Evolutionary conservation across 768 basidiomycete genomes (phyloP), one percentile per base, ranked within the genome.

Genomic region (Calocera viscosa): DNA sequence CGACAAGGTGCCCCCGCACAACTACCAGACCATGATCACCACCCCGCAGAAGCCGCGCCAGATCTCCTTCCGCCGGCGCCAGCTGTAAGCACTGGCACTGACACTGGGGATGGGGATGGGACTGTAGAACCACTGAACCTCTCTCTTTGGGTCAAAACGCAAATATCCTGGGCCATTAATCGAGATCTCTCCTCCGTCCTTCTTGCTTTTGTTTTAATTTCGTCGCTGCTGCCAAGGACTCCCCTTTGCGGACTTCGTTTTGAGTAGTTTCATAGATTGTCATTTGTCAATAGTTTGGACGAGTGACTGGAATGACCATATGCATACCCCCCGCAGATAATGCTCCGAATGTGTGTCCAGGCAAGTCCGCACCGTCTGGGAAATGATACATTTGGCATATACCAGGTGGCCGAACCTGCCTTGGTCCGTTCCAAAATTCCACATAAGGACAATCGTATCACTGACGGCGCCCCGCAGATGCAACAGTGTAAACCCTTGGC

Each of bases 1-100:
- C 53, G 86, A 86, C 64, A 75, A 77, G 1, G 81, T 99, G 66
- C 94, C 95, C 2, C 81, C 81, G 43, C 84, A 93, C 69, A 93
- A 98, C 77, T 99, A 94, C 77, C 14, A 11, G 5, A 60, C 53
- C 14, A 60, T 60, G 53, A 60, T 60, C 53, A 60, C 53, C 26
- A 60, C 53, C 14, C 53, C 53, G 26, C 30, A 26, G 26, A 60
- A 60, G 30, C 53, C 53, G 24, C 24, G 53, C 14, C 14, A 60
- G 11, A 60, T 60, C 53, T 28, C 24, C 8, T 60, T 60, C 53
- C 53, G 53, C 19, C 2, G 26, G 53, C 24, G 53, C 16, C 53
- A 60, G 53, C 5, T 32, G 30, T 60, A 32, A 60, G 53, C n/a
- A n/a, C n/a, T n/a, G n/a, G n/a, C n/a, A n/a, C n/a, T n/a, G n/a